Conservation (phyloP, 495 filamentous ascomycete species). For the Aspergillus haitiensis region DNA sequence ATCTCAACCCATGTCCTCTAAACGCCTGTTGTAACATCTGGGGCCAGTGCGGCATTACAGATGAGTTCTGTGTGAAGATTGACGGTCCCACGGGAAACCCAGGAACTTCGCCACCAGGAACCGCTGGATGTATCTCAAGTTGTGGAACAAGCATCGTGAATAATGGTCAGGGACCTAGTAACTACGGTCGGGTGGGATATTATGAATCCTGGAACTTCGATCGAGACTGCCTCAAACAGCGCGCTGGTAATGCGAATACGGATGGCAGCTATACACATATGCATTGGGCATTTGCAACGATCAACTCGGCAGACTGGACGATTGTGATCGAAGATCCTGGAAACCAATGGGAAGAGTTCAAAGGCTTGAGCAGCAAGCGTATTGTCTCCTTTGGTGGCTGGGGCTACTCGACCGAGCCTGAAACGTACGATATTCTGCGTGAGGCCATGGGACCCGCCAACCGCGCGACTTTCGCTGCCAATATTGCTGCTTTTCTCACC, state of each 20-base stretch:
- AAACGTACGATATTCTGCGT: slow-evolving; percentile 41
- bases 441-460: slow-evolving; percentile 17
- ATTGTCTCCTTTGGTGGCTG: slow-evolving; percentile 46
- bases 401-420: slow-evolving; percentile 39
- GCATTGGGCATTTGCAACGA: slow-evolving; percentile 43
- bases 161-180: slow-evolving; percentile 17
- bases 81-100: neutral
- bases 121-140: neutral
- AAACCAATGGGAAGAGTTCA: slow-evolving; percentile 17
- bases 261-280: slow-evolving; percentile 40
- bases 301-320: slow-evolving; percentile 26
- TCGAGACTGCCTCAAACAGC: neutral
- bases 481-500: slow-evolving; percentile 13
- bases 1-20: slow-evolving; percentile 22
- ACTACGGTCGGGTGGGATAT: slow-evolving; percentile 22
- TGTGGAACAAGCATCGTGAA: slow-evolving; percentile 24
- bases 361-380: slow-evolving; percentile 26
- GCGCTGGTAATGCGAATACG: neutral
- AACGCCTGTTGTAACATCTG: slow-evolving; percentile 38
- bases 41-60: slow-evolving; percentile 35
- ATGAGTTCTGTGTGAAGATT: slow-evolving; percentile 44
- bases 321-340: slow-evolving; percentile 27
- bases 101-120: neutral
- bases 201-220: slow-evolving; percentile 6
- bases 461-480: slow-evolving; percentile 5